Evolutionary conservation across 192 early-diverging fungal species (phyloP).

Genomic region (Dissophora ornata): DNA sequence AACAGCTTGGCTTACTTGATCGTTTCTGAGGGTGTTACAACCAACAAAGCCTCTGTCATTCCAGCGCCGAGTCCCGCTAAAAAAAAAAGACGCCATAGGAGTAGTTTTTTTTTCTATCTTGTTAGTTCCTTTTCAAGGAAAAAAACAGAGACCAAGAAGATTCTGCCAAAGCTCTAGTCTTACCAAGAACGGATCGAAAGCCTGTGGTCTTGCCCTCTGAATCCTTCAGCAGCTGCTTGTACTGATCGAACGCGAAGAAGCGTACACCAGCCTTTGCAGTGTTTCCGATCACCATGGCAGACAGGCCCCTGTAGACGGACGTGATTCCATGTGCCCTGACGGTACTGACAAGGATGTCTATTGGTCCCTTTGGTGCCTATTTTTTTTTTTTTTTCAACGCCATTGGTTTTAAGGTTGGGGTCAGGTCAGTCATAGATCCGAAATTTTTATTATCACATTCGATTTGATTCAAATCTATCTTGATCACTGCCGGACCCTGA

Average conservation of each 20-base stretch:
- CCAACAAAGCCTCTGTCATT: slow-evolving; percentile 86
- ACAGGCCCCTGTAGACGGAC: slow-evolving; percentile 88
- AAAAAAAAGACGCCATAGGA: neutral
- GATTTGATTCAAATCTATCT: too few species aligned
- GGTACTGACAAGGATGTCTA: slow-evolving; percentile 82
- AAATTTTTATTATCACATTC: neutral
- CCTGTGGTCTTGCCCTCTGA: slow-evolving; percentile 77
- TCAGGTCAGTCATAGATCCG: neutral
- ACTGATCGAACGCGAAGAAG: slow-evolving; percentile 91
- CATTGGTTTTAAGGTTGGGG: neutral
- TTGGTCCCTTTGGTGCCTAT: slow-evolving; percentile 77
- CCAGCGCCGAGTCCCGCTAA: slow-evolving; percentile 88
- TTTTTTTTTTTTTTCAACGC: neutral
- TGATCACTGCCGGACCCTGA: too few species aligned
- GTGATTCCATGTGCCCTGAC: slow-evolving; percentile 76
- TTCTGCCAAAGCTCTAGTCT: too few species aligned
- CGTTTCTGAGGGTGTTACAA: slow-evolving; percentile 94
- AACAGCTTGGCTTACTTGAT: slow-evolving; percentile 74
- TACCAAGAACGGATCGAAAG: slow-evolving; percentile 69
- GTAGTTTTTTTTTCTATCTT: too few species aligned
- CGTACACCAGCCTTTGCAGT: slow-evolving; percentile 93
- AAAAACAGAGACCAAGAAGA: too few species aligned
- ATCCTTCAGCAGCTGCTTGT: slow-evolving; percentile 78
- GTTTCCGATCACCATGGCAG: slow-evolving; percentile 92
- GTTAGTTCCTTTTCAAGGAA: too few species aligned